Conservation (phyloP, 805 yeast species). For the Kuraishia floccosa region DNA sequence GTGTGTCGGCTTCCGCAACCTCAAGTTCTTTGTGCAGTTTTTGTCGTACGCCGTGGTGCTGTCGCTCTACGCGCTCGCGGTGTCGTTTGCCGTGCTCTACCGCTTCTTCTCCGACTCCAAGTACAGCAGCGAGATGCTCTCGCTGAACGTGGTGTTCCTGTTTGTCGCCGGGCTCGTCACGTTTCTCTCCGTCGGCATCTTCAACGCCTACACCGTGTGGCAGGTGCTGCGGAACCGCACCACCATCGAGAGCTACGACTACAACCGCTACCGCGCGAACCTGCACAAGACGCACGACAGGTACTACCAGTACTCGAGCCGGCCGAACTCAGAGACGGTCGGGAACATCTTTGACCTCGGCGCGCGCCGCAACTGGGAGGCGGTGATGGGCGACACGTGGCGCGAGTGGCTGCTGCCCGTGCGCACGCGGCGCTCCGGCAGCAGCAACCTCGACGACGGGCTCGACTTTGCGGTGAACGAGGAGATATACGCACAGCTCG, state of each 20-base stretch:
- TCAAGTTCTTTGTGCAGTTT: slow-evolving; percentile 71
- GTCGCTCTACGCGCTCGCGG: slow-evolving; percentile 25
- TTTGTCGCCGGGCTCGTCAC: slow-evolving; percentile 42
- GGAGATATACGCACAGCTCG: slow-evolving; percentile 24
- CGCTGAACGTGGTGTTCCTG: slow-evolving; percentile 50
- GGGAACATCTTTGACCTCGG: slow-evolving; percentile 81
- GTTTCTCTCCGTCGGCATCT: slow-evolving; percentile 42
- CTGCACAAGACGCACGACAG: slow-evolving; percentile 20
- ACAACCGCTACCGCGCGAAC: slow-evolving; percentile 32
- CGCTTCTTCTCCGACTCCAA: slow-evolving; percentile 31
- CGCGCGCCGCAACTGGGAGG: slow-evolving; percentile 42
- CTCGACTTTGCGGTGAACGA: slow-evolving; percentile 38
- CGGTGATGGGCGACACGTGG: slow-evolving; percentile 63
- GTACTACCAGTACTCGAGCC: slow-evolving; percentile 24
- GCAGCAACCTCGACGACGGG: slow-evolving; percentile 26
- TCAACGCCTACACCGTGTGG: slow-evolving; percentile 46
- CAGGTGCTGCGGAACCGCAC: slow-evolving; percentile 58
- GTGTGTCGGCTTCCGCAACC: slow-evolving; percentile 78
- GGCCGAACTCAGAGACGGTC: slow-evolving; percentile 28
- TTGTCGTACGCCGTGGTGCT: slow-evolving; percentile 41
- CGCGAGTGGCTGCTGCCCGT: slow-evolving; percentile 65
- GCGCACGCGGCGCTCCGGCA: slow-evolving; percentile 1
- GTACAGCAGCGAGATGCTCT: slow-evolving; percentile 30
- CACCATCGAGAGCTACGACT: slow-evolving; percentile 68
- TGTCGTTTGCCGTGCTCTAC: slow-evolving; percentile 31